These are phyloP conservation scores for Nannochloris sp. DNA, from an alignment of 139 green algal species.

Conservation along the genomic window DNA sequence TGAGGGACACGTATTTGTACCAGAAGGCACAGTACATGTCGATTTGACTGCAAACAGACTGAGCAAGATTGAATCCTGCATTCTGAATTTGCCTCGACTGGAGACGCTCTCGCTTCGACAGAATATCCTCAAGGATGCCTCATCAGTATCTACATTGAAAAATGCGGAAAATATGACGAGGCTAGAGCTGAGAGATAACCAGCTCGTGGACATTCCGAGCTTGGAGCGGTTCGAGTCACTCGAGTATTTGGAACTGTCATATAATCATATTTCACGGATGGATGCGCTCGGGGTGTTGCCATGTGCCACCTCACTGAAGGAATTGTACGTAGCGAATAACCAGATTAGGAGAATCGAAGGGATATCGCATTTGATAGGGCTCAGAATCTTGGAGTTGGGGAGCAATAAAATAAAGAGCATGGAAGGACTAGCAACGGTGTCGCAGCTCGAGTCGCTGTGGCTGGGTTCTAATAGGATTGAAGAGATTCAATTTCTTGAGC, in stretches of 20 bases:
- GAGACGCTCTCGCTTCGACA: conserved; percentile 66
- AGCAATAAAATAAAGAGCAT: conserved; percentile 77
- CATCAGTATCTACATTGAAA: conserved; percentile 17
- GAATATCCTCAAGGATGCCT: conserved; percentile 59
- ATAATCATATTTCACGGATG: conserved; percentile 76
- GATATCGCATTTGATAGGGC: conserved; percentile 35
- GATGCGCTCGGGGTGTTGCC: conserved; percentile 27
- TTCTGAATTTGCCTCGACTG: conserved; percentile 65
- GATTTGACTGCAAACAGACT: conserved; percentile 81
- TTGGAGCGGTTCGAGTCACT: conserved; percentile 47
- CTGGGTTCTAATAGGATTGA: conserved; percentile 85
- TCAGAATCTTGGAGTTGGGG: conserved; percentile 82
- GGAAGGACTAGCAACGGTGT: conserved; percentile 43
- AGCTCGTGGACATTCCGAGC: conserved; percentile 52
- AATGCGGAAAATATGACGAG: conserved; percentile 42
- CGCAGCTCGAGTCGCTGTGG: conserved; percentile 78
- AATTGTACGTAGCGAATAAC: conserved; percentile 85
- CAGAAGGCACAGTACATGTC: conserved; percentile 38
- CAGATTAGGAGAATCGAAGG: conserved; percentile 55
- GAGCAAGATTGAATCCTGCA: conserved; percentile 45
- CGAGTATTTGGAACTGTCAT: conserved; percentile 69
- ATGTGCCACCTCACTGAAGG: conserved; percentile 23
- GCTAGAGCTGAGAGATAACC: conserved; percentile 78
- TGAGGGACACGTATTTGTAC: conserved; percentile 34
- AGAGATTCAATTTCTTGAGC: conserved; percentile 40